Base-by-base conservation (phyloP, 2,329 filamentous ascomycete species). In the Cytospora chrysosperma region DNA sequence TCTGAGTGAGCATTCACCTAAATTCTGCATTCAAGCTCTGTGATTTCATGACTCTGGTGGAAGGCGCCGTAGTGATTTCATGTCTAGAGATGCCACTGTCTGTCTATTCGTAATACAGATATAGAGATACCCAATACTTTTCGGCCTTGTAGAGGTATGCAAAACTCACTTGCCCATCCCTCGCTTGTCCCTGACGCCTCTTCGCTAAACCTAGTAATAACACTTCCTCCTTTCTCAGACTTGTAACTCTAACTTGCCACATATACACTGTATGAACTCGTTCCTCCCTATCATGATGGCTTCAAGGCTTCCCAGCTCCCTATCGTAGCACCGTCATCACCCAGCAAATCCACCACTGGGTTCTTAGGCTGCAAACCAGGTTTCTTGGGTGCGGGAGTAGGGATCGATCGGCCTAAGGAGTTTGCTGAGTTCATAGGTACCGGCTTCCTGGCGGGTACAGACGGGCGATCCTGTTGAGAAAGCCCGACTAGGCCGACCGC, bases 301-400 rank as follows among this genome's bases (percentile, higher is more conserved):
- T 83, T 83, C 69, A 86, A 69, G 5, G 83, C 81, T 69, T 85
- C 82, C 83, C 83, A 86, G 26, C 81, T 78, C 15, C 80, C 79
- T 72, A 85, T 75, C 43, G 80, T 59, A 40, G 74, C 74, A 24
- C 74, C 76, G 52, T 84, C 82, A 51, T 78, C 79, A 2, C 72
- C 74, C 34, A 84, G 70, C 53, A 83, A 76, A 66, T 84, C 83
- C 21, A 84, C 70, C 51, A 79, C 68, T 65, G 77, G 71, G 63
- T 55, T 67, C 58, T 68, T 60, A 26, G 70, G 59, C 34, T 69
- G 77, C 55, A 76, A 67, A 59, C 70, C 65, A 59, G 67, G 69
- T 60, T 68, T 72, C 63, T 73, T 70, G 28, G 68, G 67, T 13
- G 56, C 26, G 10, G 65, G 59, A 17, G 54, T 24, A 27, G 65